Evolutionary conservation across 352 stramenopile genomes (phyloP), one percentile per base, ranked within the genome.

Genomic region (Globisporangium middletonii): DNA sequence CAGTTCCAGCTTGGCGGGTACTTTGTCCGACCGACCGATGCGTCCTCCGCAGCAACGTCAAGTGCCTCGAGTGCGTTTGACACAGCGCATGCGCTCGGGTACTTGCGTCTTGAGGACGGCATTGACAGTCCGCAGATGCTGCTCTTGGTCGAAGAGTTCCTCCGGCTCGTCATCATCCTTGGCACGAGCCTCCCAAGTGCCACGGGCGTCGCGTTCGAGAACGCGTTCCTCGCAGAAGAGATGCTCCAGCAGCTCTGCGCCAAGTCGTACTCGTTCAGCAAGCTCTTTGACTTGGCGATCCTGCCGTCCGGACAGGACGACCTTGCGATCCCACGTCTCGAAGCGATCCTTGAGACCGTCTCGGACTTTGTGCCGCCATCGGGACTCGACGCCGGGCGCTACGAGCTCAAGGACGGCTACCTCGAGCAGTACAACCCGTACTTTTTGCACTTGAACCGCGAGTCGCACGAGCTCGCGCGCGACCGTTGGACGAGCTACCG

Each of bases 341-440:
- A 95, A 73, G 58, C 55, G 35, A 69, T 90, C 23, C 54, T 95
- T 15, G 53, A 59, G 3, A 72, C 73, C n/a, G 82, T 95, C 8
- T 77, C 86, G 1, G 59, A 84, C 44, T 95, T 95, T 55, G 65
- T 87, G 13, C 74, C 78, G 4, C 82, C 86, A 4, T 86, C 78
- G 3, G 83, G 86, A 15, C 57, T 95, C 15, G 86, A 95, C 38
- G 77, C 86, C 2, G 86, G 86, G 11, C 75, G 84, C 15, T 95
- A 95, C 43, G 78, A 87, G 52, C 69, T 95, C 28, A 89, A 93
- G 37, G 67, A 85, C 6, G 78, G 76, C 1, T 56, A 86, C 28
- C 65, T 95, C 13, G 80, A 88, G n/a, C 65, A 69, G 30, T 95
- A 93, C 67, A 94, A 95, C 47, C 86, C 86, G 15, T 95, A 95